These are phyloP conservation scores for Tylopilus rubrobrunneus DNA, from an alignment of 768 basidiomycete species.

Conservation along the genomic window DNA sequence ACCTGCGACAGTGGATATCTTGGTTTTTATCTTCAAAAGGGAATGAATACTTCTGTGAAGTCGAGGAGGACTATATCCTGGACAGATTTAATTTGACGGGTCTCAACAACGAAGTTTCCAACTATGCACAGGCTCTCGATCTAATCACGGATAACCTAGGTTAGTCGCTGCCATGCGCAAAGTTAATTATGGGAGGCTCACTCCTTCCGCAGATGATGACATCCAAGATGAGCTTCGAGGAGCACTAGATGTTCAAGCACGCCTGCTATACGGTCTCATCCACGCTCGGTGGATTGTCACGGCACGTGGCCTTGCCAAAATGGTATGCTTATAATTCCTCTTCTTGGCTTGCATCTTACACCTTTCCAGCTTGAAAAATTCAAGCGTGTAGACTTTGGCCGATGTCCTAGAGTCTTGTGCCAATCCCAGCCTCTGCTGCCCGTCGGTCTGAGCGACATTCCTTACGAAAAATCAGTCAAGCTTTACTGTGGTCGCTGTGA, in stretches of 20 bases:
- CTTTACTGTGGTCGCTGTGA: slow-evolving; percentile 98
- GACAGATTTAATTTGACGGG: slow-evolving; percentile 99
- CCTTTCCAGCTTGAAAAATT: slow-evolving; percentile 82
- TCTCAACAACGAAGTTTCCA: slow-evolving; percentile 91
- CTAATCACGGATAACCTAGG: slow-evolving; percentile 95
- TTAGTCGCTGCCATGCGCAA: slow-evolving; percentile 35
- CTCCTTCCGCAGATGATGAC: slow-evolving; percentile 66
- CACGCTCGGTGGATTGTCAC: slow-evolving; percentile 98
- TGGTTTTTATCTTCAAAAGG: slow-evolving; percentile 98
- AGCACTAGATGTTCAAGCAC: slow-evolving; percentile 87
- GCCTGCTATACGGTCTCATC: slow-evolving; percentile 91
- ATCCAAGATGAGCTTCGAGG: slow-evolving; percentile 92
- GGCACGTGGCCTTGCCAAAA: slow-evolving; percentile 88
- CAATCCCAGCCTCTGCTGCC: slow-evolving; percentile 93
- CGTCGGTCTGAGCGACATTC: slow-evolving; percentile 94
- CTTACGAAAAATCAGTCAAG: slow-evolving; percentile 98
- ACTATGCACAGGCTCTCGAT: slow-evolving; percentile 91
- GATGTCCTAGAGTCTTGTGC: slow-evolving; percentile 96
- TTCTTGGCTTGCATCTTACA: slow-evolving; percentile 1
- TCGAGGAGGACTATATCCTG: slow-evolving; percentile 98
- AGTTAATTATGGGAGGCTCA: background rate
- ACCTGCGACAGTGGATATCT: slow-evolving; percentile 76
- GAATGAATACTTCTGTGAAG: slow-evolving; percentile 99
- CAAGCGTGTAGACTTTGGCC: slow-evolving; percentile 96
- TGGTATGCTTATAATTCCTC: slow-evolving; percentile 52